Base-by-base conservation (phyloP, 345 rosid species). In the Trapa bicornis region DNA sequence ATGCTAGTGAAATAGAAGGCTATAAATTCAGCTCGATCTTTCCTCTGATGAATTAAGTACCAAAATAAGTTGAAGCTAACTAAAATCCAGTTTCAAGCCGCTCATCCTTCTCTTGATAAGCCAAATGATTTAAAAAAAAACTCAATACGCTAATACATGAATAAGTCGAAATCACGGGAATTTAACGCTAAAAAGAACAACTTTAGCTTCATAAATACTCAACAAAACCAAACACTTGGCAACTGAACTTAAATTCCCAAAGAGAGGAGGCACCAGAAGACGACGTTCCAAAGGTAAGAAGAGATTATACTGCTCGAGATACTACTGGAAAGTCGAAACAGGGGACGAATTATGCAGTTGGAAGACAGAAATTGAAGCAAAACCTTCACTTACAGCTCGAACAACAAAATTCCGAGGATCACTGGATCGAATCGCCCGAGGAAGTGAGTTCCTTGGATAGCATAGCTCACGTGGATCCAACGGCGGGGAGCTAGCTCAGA, bases 381-480 rank as follows among this genome's bases (percentile, higher is more conserved):
- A 57, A 57, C 61, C 61, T 57, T 57, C 61, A 22, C 61, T 57
- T 6, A 36, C 61, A 57, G 61, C 61, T 57, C 36, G 6, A 11
- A 32, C 36, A n/a, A 4, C 56, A 50, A 17, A 50, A 17, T 17
- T 22, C 61, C 61, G 61, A 57, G 37, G n/a, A 57, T 29, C 47
- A 6, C 48, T 32, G 16, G 50, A 64, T 64, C 67, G 42, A 13
- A 14, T 6, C 29, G 35, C 48, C 3, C 67, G 2, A n/a, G 35
- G 67, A 64, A 29, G 10, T 50, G 35, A 32, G 50, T 11, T 45
- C 47, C 35, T 8, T 36, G 48, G 48, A 41, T 50, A 64, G 48
- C 50, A 41, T 50, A 64, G 48, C 50, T 22, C 47, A 16, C 50
- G 48, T 10, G 67, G 48, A 29, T 33, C 39, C 48, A 41, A 39